Percentiles rank a stretch among this genome's conserved stretches.
These are phyloP conservation scores for Hemisphaericaspora subhashii DNA, from an alignment of 1,139 yeast species.

Conservation along the genomic window DNA sequence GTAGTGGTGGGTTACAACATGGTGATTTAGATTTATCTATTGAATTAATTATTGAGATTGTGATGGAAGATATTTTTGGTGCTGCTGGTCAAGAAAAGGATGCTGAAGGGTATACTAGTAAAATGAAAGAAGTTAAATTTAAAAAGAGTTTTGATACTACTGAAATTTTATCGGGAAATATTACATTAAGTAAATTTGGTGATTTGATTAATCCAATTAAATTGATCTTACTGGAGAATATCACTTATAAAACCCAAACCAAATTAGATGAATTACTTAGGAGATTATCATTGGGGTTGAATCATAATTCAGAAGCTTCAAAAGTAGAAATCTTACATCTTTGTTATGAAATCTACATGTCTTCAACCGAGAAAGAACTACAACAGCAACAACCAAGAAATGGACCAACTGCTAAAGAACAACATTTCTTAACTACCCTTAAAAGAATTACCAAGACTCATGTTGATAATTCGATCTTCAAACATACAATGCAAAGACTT, in stretches of 20 bases:
- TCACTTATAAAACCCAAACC: constrained; percentile 67
- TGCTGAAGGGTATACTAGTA: constrained; percentile 84
- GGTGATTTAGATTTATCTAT: constrained; percentile 80
- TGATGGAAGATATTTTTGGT: constrained; percentile 94
- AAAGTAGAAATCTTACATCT: constrained; percentile 63
- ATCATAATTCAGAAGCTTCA: constrained; percentile 63
- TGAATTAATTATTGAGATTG: constrained; percentile 59
- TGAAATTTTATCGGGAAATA: constrained; percentile 68
- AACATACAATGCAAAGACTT: constrained; percentile 68
- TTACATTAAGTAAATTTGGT: constrained; percentile 61
- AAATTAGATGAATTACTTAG: constrained; percentile 79
- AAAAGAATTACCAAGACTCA: constrained; percentile 54
- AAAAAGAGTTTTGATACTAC: constrained; percentile 89
- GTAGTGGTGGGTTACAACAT: constrained; percentile 44
- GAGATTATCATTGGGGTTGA: constrained; percentile 75
- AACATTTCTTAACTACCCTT: constrained; percentile 69
- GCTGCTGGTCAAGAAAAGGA: constrained; percentile 93
- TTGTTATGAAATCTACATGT: constrained; percentile 69
- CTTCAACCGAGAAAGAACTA: constrained; percentile 32
- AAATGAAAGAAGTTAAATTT: constrained; percentile 87
- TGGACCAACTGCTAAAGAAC: constrained; percentile 31
- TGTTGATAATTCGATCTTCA: constrained; percentile 42
- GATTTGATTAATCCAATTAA: constrained; percentile 69
- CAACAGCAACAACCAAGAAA: constrained; percentile 13
- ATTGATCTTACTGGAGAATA: constrained; percentile 60